Evolutionary conservation across 306 rosid species (phyloP), one percentile per base, ranked within the genome.

Genomic region (Crotalaria pallida): DNA sequence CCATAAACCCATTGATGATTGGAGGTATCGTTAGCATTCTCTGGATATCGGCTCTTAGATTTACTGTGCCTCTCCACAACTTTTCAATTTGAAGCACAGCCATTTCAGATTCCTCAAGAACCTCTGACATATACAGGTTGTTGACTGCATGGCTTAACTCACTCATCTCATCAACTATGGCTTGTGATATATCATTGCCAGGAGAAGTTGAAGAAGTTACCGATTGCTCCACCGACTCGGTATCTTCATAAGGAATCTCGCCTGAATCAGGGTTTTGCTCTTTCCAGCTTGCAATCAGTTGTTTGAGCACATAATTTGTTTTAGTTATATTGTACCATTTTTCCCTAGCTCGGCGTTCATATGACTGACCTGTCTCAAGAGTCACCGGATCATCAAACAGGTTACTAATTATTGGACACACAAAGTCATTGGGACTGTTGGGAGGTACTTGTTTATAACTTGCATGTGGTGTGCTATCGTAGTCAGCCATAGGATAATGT

Each of bases 331-430:
- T 88, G 40, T 90, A 83, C 98, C 98, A 94, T 74, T 94, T 96
- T 49, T 87, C 96, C 9, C 88, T 94, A 4, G 98, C 98, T 74
- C 53, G 76, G 7, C 97, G 89, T 85, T 94, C 98, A 55, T 84
- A 94, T 63, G 98, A 90, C 69, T 94, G 97, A 22, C 97, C 98
- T 5, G 97, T 94, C 81, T 94, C 97, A 34, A 94, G 89, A 34
- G 98, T 94, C 68, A 94, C 98, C 0, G 98, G 98, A 73, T 94
- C 98, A 74, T 90, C 84, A 83, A 93, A 93, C 15, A 93, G 64
- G 76, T 88, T 83, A 79, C 92, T 87, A 15, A 97, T 94, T 61
- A 88, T 94, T 61, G 98, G 96, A 73, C 98, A 94, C 29, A 90
- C 92, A 71, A 88, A 90, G 77, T 94, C 97, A 81, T 94, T 87